A percentile compares a stretch with the other conserved stretches of the same genome.
Evolutionary conservation across 1,284 basidiomycete genomes (phyloP).

Genomic region (Chondrostereum purpureum): DNA sequence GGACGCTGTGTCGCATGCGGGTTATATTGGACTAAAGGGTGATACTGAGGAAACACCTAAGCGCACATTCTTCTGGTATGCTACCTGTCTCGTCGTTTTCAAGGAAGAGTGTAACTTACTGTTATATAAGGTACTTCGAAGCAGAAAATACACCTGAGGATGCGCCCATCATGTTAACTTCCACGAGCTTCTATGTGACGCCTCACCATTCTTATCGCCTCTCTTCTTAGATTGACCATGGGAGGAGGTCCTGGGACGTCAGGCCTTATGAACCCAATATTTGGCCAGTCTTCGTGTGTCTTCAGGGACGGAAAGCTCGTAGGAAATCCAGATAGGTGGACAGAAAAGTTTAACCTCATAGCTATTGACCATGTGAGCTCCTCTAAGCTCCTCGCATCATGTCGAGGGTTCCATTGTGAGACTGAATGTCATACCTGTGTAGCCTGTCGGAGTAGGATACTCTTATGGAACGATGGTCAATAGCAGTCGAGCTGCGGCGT

Average conservation of each 20-base stretch:
- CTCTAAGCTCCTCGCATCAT: neutral
- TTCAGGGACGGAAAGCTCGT: slow-evolving; percentile 17
- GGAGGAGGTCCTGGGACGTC: slow-evolving; percentile 27
- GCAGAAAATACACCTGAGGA: slow-evolving; percentile 20
- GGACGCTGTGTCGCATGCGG: slow-evolving; percentile 18
- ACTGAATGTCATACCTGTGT: neutral
- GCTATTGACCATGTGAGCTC: slow-evolving; percentile 26
- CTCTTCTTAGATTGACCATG: slow-evolving; percentile 20
- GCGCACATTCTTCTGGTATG: slow-evolving; percentile 28
- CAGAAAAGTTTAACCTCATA: slow-evolving; percentile 24
- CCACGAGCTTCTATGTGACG: neutral
- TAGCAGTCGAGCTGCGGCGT: slow-evolving; percentile 22
- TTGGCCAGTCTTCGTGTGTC: slow-evolving; percentile 23
- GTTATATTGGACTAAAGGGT: slow-evolving; percentile 24
- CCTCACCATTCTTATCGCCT: neutral
- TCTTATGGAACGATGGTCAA: slow-evolving; percentile 25
- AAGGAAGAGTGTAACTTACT: neutral
- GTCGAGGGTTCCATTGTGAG: neutral
- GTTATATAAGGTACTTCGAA: slow-evolving; percentile 22
- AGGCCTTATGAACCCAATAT: slow-evolving; percentile 22
- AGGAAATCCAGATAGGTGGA: slow-evolving; percentile 23
- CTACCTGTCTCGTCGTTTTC: neutral
- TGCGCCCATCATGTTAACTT: slow-evolving; percentile 23
- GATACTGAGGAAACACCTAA: slow-evolving; percentile 20
- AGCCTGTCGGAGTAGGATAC: slow-evolving; percentile 27